Evolutionary conservation across 495 filamentous ascomycete genomes (phyloP).

Genomic region (Penicillium diatomitis): DNA sequence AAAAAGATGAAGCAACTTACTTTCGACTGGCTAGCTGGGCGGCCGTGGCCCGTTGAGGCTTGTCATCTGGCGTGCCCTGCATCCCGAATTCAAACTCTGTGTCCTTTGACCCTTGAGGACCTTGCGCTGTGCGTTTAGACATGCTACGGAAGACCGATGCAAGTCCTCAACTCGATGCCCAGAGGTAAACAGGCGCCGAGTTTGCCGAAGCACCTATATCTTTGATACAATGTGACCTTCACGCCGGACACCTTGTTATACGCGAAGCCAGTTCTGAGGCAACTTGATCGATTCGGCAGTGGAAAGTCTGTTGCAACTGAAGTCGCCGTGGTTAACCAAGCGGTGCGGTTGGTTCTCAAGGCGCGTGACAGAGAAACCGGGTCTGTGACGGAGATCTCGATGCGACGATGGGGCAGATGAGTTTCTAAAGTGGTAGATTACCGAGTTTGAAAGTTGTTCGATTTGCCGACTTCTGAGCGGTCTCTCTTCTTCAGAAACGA

Average conservation of each 20-base stretch:
- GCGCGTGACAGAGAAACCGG: too few relatives aligned
- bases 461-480: too few relatives aligned
- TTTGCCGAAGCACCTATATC: slow-evolving; percentile 1
- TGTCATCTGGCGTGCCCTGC: slow-evolving; percentile 36
- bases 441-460: too few relatives aligned
- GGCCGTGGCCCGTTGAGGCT: slow-evolving; percentile 41
- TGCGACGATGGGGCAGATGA: too few relatives aligned
- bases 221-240: background rate
- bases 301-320: too few relatives aligned
- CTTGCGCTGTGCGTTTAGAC: slow-evolving; percentile 31
- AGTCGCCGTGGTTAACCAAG: too few relatives aligned
- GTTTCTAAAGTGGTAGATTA: too few relatives aligned
- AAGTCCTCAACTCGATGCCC: background rate
- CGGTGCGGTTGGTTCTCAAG: too few relatives aligned
- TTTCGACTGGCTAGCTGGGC: slow-evolving; percentile 44
- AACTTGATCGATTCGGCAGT: too few relatives aligned
- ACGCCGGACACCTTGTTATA: background rate
- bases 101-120: slow-evolving; percentile 29
- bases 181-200: background rate
- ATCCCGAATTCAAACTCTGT: slow-evolving; percentile 24
- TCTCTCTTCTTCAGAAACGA: too few relatives aligned
- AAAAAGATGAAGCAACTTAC: slow-evolving; percentile 29
- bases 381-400: too few relatives aligned
- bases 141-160: slow-evolving; percentile 13
- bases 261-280: background rate